phyloP scores from a whole-genome alignment of 768 basidiomycete species.

The Boletus subcaerulescens region DNA sequence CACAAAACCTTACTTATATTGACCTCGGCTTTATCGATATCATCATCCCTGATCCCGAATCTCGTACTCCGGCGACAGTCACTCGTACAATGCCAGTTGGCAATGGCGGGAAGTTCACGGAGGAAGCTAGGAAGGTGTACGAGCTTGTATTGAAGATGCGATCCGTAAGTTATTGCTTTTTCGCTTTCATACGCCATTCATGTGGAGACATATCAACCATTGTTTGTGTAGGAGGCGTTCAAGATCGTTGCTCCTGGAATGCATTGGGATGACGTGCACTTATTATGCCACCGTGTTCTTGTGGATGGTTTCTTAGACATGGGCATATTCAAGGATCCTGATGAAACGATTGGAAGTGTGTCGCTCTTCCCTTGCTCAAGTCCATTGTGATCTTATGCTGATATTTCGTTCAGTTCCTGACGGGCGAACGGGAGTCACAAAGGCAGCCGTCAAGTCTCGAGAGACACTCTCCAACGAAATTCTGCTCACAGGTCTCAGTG shows the following conservation, averaged over 20 bases:
- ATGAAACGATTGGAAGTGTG: conserved; percentile 27
- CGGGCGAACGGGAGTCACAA: not conserved
- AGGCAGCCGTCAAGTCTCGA: conserved; percentile 8
- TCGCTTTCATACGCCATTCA: not conserved
- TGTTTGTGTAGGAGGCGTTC: conserved; percentile 59
- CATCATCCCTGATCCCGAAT: not conserved
- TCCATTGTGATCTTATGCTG: not conserved
- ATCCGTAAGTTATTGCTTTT: conserved; percentile 41
- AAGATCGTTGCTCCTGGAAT: conserved; percentile 67
- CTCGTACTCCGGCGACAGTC: conserved; percentile 46
- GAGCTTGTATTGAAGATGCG: conserved; percentile 91
- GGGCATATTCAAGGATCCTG: conserved; percentile 79
- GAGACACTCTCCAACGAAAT: conserved; percentile 45
- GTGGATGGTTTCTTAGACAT: conserved; percentile 77
- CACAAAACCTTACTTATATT: not conserved
- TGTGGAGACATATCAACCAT: not conserved
- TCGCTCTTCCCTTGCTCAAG: not conserved
- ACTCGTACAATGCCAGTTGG: conserved; percentile 91
- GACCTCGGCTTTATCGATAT: not conserved
- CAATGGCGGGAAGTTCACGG: conserved; percentile 85
- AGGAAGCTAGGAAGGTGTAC: conserved; percentile 80
- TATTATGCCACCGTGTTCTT: conserved; percentile 79
- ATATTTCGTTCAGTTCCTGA: conserved; percentile 1
- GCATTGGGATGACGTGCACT: conserved; percentile 88
- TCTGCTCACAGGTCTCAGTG: conserved; percentile 69